phyloP scores from a whole-genome alignment of 345 rosid species.

The Salix caprea region DNA sequence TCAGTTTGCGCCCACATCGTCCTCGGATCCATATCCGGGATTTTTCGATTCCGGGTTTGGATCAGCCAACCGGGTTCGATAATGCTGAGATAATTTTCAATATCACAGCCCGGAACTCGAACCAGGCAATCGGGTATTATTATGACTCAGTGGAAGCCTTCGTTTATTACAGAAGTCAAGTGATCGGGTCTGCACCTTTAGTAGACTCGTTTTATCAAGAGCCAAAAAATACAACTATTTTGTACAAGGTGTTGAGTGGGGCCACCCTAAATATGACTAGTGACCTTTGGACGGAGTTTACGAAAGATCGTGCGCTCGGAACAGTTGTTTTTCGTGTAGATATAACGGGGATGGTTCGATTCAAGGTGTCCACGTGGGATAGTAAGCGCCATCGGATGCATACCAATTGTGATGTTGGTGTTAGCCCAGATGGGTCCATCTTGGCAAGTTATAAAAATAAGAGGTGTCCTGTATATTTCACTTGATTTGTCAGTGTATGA shows the following conservation, averaged over 20 bases:
- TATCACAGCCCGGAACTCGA: conserved; percentile 65
- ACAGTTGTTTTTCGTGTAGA: conserved; percentile 58
- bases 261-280: conserved; percentile 50
- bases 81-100: conserved; percentile 55
- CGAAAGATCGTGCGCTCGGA: conserved; percentile 52
- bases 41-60: conserved; percentile 49
- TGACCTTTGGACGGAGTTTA: conserved; percentile 57
- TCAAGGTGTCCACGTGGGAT: conserved; percentile 66
- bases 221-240: conserved; percentile 60
- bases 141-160: conserved; percentile 49
- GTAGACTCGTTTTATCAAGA: conserved; percentile 47
- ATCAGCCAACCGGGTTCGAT: conserved; percentile 43
- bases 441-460: conserved; percentile 40
- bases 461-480: conserved; percentile 76
- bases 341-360: conserved; percentile 45
- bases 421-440: conserved; percentile 66
- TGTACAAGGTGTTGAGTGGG: conserved; percentile 47
- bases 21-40: conserved; percentile 53
- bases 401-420: conserved; percentile 47
- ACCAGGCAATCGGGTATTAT: conserved; percentile 55
- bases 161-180: conserved; percentile 58
- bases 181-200: conserved; percentile 47
- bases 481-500: conserved; percentile 24
- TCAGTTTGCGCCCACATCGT: conserved; percentile 81
- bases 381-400: conserved; percentile 61